Conservation (phyloP, 192 early-diverging fungal species). For the Backusella sp. region DNA sequence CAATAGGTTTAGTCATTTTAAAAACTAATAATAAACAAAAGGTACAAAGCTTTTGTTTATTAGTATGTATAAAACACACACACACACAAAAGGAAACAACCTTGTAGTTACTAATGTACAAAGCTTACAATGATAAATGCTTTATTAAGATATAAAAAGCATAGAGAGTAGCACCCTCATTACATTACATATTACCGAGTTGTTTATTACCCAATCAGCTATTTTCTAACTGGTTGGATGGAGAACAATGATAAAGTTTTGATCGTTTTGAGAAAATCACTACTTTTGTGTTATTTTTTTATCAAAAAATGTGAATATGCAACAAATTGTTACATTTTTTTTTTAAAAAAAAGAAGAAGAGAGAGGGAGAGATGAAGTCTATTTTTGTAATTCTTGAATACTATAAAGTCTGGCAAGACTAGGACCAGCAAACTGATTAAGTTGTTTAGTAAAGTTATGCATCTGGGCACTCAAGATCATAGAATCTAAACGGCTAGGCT, state of each 20-base stretch:
- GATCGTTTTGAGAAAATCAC: not conserved
- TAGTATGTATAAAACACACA: too few relatives aligned
- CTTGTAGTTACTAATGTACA: too few relatives aligned
- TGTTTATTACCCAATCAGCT: too few relatives aligned
- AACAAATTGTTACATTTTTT: not conserved
- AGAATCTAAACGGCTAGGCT: constrained; percentile 89
- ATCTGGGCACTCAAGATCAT: constrained; percentile 90
- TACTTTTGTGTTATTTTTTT: not conserved
- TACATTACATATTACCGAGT: too few relatives aligned
- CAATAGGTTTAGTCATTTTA: not conserved
- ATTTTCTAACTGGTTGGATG: too few relatives aligned
- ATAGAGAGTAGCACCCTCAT: too few relatives aligned
- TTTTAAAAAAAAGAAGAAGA: not conserved
- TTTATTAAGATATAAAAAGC: too few relatives aligned
- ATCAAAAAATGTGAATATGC: not conserved
- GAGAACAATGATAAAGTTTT: too few relatives aligned
- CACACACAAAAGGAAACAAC: too few relatives aligned
- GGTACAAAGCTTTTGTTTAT: too few relatives aligned
- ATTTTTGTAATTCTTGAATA: constrained; percentile 73
- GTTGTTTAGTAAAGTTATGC: constrained; percentile 89
- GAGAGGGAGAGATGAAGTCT: constrained; percentile 15
- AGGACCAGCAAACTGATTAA: constrained; percentile 92
- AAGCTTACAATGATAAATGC: too few relatives aligned
- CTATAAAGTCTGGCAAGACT: constrained; percentile 91
- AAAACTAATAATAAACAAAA: too few relatives aligned